These are phyloP conservation scores for Hsuehochloa calcarea DNA, from an alignment of 176 grass and related monocot genomes.

Conservation along the genomic window DNA sequence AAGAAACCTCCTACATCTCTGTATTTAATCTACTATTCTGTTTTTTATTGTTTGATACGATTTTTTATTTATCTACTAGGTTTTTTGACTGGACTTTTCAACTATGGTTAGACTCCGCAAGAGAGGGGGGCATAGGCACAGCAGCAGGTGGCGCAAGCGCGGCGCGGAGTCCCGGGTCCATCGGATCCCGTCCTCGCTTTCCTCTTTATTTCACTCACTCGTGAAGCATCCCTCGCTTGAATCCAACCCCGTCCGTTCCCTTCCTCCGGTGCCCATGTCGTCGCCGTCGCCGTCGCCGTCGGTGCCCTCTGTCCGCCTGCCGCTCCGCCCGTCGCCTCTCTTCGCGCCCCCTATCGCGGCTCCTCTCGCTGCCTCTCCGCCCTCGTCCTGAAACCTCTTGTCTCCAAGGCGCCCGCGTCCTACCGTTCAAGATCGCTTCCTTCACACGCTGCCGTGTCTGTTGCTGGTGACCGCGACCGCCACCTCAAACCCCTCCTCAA, in stretches of 20 bases:
- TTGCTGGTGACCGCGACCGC: constrained; percentile 13
- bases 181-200: no score
- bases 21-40: no score
- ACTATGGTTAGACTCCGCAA: no score
- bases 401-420: constrained; percentile 9
- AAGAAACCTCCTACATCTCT: no score
- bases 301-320: constrained; percentile 31
- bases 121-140: no score
- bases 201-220: not conserved
- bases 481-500: constrained; percentile 22
- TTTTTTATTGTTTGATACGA: no score
- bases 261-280: constrained; percentile 23
- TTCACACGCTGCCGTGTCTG: constrained; percentile 10
- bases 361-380: constrained; percentile 1
- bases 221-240: not conserved
- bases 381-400: constrained; percentile 25
- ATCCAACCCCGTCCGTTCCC: not conserved
- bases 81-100: no score
- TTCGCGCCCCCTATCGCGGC: not conserved
- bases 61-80: no score
- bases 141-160: no score
- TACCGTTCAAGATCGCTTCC: constrained; percentile 41
- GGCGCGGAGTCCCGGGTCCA: no score
- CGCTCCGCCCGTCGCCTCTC: constrained; percentile 28
- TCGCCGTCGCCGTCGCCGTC: constrained; percentile 34